These are phyloP conservation scores for Nannizzia gypsea DNA, from an alignment of 2,329 filamentous ascomycete genomes.

Conservation along the genomic window DNA sequence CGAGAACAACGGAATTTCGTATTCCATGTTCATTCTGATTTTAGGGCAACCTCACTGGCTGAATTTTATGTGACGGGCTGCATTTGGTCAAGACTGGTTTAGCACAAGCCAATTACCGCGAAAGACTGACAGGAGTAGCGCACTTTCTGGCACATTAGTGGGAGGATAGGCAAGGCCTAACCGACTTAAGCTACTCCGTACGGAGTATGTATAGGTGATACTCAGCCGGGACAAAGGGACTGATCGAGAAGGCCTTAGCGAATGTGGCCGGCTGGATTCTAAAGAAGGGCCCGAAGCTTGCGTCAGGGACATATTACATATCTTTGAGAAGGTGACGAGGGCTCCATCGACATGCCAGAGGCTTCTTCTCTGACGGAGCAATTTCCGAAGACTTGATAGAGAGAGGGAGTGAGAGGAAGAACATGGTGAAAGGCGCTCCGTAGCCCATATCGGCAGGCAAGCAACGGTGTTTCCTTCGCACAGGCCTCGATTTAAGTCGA, in stretches of 20 bases:
- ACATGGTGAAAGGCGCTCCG: no score
- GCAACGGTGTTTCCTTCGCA: not conserved
- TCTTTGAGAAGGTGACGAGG: no score
- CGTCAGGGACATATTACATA: not conserved
- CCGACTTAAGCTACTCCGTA: not conserved
- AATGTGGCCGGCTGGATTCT: not conserved
- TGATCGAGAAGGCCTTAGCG: constrained; percentile 4
- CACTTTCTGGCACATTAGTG: not conserved
- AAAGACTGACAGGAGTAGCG: not conserved
- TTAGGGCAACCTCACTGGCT: not conserved
- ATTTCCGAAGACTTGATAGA: not conserved
- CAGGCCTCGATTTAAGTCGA: not conserved
- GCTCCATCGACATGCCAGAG: no score
- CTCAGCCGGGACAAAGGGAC: not conserved
- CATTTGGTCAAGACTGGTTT: not conserved
- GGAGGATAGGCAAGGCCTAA: not conserved
- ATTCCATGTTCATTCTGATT: not conserved
- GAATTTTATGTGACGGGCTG: not conserved
- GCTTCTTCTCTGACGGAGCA: not conserved
- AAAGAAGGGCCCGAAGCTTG: not conserved
- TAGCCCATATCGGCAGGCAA: not conserved
- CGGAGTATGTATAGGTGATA: no score
- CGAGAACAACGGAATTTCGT: not conserved
- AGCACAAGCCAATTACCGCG: not conserved
- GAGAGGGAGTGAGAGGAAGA: no score